Conservation (phyloP, 2,329 filamentous ascomycete species). For the Monilinia fructigena region DNA sequence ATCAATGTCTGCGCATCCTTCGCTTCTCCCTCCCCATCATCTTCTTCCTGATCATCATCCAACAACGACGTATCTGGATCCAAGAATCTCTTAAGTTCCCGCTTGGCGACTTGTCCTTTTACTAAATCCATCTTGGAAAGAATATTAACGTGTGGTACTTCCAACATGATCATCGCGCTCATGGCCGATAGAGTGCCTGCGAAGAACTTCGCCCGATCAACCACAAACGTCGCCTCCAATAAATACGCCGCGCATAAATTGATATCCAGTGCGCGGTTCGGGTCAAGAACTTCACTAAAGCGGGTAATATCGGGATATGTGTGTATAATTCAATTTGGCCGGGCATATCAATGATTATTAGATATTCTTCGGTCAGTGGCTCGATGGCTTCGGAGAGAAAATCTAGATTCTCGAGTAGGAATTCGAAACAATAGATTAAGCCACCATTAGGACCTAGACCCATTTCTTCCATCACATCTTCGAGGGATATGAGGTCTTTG, state of each 20-base stretch:
- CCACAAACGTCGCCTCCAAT: constrained; percentile 91
- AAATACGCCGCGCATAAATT: constrained; percentile 92
- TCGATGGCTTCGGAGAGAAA: constrained; percentile 85
- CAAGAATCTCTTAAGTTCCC: constrained; percentile 85
- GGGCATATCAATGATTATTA: constrained; percentile 98
- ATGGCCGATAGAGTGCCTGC: constrained; percentile 92
- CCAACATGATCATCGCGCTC: constrained; percentile 98
- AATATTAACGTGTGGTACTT: constrained; percentile 94
- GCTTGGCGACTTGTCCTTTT: constrained; percentile 82
- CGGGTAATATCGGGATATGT: constrained; percentile 87
- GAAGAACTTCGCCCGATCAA: constrained; percentile 97
- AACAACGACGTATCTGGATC: constrained; percentile 81
- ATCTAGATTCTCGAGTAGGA: constrained; percentile 89
- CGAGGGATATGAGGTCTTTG: constrained; percentile 87
- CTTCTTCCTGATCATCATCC: constrained; percentile 50
- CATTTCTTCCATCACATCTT: constrained; percentile 96
- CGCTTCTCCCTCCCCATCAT: constrained; percentile 52
- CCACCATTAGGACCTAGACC: constrained; percentile 87
- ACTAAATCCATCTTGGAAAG: constrained; percentile 97
- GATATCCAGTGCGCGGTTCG: constrained; percentile 77
- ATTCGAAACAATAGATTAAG: constrained; percentile 95
- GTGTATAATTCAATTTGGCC: constrained; percentile 99
- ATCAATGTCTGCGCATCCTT: constrained; percentile 70
- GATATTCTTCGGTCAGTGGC: constrained; percentile 85
- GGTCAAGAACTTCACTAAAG: constrained; percentile 77